Evolutionary conservation across 768 basidiomycete genomes (phyloP).

Genomic region (Trametes elegans): DNA sequence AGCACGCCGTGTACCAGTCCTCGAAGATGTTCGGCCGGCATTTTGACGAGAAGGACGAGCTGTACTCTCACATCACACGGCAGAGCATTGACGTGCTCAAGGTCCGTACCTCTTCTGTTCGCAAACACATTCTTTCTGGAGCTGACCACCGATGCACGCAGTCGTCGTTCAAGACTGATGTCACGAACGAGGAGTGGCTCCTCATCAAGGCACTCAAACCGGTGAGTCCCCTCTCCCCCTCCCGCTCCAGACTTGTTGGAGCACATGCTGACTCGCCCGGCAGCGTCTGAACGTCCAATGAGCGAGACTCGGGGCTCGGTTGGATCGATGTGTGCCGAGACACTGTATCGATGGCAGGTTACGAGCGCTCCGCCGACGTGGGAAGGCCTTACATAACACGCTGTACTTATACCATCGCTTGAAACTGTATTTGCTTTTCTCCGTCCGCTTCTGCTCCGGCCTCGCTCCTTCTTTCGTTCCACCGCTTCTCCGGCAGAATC

Average conservation of each 20-base stretch:
- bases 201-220: slow-evolving; percentile 87
- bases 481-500: neutral
- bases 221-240: slow-evolving; percentile 47
- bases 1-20: slow-evolving; percentile 93
- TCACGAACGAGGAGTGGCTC: slow-evolving; percentile 88
- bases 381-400: slow-evolving; percentile 23
- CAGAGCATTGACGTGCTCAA: slow-evolving; percentile 96
- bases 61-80: slow-evolving; percentile 86
- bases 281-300: slow-evolving; percentile 41
- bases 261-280: neutral
- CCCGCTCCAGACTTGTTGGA: neutral
- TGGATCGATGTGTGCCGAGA: neutral
- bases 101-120: slow-evolving; percentile 41
- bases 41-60: slow-evolving; percentile 93
- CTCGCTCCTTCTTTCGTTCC: neutral
- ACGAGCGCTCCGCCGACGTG: neutral
- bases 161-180: slow-evolving; percentile 86
- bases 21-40: slow-evolving; percentile 96
- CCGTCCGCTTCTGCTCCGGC: neutral
- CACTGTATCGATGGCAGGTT: slow-evolving; percentile 9
- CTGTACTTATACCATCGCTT: slow-evolving; percentile 24
- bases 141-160: slow-evolving; percentile 30
- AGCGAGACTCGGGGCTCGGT: neutral
- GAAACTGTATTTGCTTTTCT: slow-evolving; percentile 5
- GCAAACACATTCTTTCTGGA: neutral